Percentiles rank a stretch among this genome's conserved stretches.
phyloP scores from a whole-genome alignment of 495 filamentous ascomycete genomes.

The Tuber aestivum region DNA sequence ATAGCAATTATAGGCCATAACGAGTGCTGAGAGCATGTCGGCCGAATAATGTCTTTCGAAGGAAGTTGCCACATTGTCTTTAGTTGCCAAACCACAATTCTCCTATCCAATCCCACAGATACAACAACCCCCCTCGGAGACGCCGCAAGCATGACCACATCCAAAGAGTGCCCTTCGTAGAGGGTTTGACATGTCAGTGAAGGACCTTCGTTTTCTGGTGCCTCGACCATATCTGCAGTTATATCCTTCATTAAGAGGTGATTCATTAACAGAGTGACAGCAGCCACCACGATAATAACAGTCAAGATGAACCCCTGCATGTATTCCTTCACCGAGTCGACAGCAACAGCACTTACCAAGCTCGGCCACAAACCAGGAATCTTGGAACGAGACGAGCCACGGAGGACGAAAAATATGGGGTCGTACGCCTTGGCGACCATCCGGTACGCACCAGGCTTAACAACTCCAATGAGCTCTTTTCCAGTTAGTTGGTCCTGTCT shows the following conservation, averaged over 20 bases:
- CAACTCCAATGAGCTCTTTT: constrained; percentile 60
- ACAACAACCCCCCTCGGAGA: constrained; percentile 56
- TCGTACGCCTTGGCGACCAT: constrained; percentile 63
- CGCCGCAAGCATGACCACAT: constrained; percentile 56
- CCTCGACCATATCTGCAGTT: constrained; percentile 34
- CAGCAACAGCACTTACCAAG: constrained; percentile 43
- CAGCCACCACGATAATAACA: constrained; percentile 52
- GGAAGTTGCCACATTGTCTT: constrained; percentile 39
- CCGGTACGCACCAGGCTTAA: constrained; percentile 60
- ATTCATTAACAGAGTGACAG: constrained; percentile 59
- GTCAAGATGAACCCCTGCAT: constrained; percentile 52
- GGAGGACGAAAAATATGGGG: constrained; percentile 60
- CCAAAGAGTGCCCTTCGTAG: constrained; percentile 56
- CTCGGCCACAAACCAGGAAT: constrained; percentile 31
- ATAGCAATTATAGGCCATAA: constrained; percentile 54
- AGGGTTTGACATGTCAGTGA: constrained; percentile 56
- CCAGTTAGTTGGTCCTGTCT: constrained; percentile 70
- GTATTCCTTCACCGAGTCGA: constrained; percentile 56
- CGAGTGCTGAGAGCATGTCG: constrained; percentile 38
- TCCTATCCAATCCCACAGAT: constrained; percentile 61
- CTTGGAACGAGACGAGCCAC: constrained; percentile 55
- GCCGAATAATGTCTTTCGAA: constrained; percentile 38
- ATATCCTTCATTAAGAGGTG: constrained; percentile 55
- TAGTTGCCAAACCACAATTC: constrained; percentile 57
- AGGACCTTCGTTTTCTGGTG: constrained; percentile 47